phyloP scores from a whole-genome alignment of 208 protist species.

The Herpetomonas samuelpessoai region DNA sequence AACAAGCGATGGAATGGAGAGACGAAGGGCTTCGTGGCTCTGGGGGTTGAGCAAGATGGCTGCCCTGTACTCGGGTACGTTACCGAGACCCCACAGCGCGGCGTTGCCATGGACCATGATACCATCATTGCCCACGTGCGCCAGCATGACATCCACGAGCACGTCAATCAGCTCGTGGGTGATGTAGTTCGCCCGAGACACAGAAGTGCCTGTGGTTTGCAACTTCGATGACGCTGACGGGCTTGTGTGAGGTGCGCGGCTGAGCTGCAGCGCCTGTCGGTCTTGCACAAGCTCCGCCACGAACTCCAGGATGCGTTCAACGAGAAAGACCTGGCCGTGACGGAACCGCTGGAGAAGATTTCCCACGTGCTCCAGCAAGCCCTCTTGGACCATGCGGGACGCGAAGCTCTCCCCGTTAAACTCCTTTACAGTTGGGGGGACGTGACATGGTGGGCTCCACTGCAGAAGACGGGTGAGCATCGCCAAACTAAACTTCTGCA shows the following conservation, averaged over 20 bases:
- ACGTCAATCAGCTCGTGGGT: slow-evolving; percentile 48
- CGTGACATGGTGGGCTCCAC: slow-evolving; percentile 5
- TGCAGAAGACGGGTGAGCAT: slow-evolving; percentile 66
- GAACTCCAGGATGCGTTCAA: slow-evolving; percentile 75
- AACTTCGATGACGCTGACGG: no score
- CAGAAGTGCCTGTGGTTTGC: no score
- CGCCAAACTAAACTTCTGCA: slow-evolving; percentile 85
- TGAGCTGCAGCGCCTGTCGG: slow-evolving; percentile 39
- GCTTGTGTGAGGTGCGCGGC: not conserved
- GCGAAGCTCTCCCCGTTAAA: slow-evolving; percentile 45
- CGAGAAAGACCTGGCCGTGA: slow-evolving; percentile 73
- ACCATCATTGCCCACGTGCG: slow-evolving; percentile 63
- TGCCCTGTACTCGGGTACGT: slow-evolving; percentile 51
- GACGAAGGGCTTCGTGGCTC: slow-evolving; percentile 53
- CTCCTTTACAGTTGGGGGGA: not conserved
- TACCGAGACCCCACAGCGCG: slow-evolving; percentile 83
- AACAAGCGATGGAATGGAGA: slow-evolving; percentile 61
- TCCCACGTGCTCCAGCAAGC: slow-evolving; percentile 57
- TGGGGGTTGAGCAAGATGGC: slow-evolving; percentile 72
- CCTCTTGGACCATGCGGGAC: slow-evolving; percentile 37
- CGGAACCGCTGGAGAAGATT: slow-evolving; percentile 45
- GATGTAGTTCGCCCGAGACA: slow-evolving; percentile 26
- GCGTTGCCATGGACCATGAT: slow-evolving; percentile 74
- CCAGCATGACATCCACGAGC: slow-evolving; percentile 76
- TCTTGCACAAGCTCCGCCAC: slow-evolving; percentile 63